Percentiles rank a stretch among this genome's conserved stretches.
These are phyloP conservation scores for Craspedostauros australis DNA, from an alignment of 108 stramenopile genomes.

Conservation along the genomic window DNA sequence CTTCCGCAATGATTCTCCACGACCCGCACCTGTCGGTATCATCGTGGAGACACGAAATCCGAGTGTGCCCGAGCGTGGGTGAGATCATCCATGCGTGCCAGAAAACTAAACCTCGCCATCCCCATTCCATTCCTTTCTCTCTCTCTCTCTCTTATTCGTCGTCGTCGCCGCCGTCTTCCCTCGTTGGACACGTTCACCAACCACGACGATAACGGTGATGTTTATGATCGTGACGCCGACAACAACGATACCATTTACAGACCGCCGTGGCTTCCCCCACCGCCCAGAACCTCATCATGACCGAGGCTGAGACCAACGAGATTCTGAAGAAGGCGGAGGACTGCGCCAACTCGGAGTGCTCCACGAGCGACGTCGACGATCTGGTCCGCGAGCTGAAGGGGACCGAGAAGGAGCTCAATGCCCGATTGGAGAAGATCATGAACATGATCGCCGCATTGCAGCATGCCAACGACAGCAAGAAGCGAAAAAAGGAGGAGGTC, in stretches of 20 bases:
- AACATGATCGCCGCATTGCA: conserved; percentile 51
- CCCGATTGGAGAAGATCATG: conserved; percentile 33
- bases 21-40: no score
- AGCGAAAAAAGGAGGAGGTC: conserved; percentile 61
- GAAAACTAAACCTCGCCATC: no score
- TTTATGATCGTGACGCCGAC: no score
- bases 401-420: conserved; percentile 43
- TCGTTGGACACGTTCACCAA: no score
- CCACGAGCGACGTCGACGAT: conserved; percentile 64
- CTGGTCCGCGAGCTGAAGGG: conserved; percentile 48
- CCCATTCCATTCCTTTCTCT: not conserved
- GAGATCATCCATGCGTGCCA: no score
- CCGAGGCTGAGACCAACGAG: conserved; percentile 45
- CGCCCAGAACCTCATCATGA: conserved; percentile 47
- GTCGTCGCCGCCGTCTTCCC: no score
- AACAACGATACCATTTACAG: no score
- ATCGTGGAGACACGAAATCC: no score
- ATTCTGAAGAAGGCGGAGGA: conserved; percentile 46
- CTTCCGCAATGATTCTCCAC: no score
- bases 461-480: conserved; percentile 50
- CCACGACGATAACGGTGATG: no score
- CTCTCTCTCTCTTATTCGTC: no score
- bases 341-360: conserved; percentile 64
- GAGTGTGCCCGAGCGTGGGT: no score
- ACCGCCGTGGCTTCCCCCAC: conserved; percentile 29